Percentiles rank a stretch among this genome's conserved stretches.
Conservation (phyloP, 2,329 filamentous ascomycete genomes). For the Mycosphaerelloides madeirae region DNA sequence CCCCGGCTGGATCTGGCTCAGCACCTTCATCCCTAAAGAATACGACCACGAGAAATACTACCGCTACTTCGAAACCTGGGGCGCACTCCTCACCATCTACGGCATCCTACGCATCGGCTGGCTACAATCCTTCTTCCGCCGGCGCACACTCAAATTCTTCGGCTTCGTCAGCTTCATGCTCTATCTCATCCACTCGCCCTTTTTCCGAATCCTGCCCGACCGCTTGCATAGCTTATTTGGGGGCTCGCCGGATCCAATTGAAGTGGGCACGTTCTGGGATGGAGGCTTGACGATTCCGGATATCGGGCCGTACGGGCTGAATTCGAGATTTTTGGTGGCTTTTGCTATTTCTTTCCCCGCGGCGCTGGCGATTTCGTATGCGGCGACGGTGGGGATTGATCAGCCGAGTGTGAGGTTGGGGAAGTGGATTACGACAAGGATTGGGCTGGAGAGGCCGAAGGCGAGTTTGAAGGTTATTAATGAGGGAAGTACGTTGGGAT, state of each 20-base stretch:
- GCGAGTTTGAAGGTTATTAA: background rate
- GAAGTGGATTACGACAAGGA: conserved; percentile 47
- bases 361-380: conserved; percentile 52
- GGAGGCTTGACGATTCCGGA: conserved; percentile 52
- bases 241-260: conserved; percentile 34
- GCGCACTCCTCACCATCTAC: conserved; percentile 50
- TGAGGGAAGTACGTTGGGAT: background rate
- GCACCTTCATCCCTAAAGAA: conserved; percentile 40
- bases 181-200: conserved; percentile 57
- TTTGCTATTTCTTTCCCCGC: conserved; percentile 50
- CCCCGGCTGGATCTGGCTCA: conserved; percentile 53
- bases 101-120: conserved; percentile 45
- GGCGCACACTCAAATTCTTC: conserved; percentile 51
- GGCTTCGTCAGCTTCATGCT: conserved; percentile 58
- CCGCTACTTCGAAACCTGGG: conserved; percentile 55
- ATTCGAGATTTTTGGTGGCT: conserved; percentile 56
- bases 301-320: conserved; percentile 45
- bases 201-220: conserved; percentile 53
- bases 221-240: conserved; percentile 48
- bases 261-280: conserved; percentile 42
- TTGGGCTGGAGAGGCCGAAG: conserved; percentile 6
- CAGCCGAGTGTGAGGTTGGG: conserved; percentile 53
- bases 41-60: conserved; percentile 30
- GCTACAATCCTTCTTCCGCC: conserved; percentile 50
- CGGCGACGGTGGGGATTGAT: conserved; percentile 55